Conservation (phyloP, 441 rosid genomes). For the Gossypium gossypioides region DNA sequence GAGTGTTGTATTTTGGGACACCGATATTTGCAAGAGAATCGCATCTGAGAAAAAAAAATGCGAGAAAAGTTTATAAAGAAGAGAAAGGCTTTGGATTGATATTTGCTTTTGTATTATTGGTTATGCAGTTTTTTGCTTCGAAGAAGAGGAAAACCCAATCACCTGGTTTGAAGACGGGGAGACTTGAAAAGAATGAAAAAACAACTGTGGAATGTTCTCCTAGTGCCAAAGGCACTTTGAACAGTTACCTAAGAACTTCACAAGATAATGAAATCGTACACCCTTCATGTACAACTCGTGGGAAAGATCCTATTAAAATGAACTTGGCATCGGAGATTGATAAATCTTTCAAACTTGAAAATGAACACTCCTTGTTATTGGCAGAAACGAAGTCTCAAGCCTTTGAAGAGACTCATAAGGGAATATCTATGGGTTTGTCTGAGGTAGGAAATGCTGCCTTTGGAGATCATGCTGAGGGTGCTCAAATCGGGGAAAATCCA, state of each 20-base stretch:
- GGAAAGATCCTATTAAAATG: slow-evolving; percentile 36
- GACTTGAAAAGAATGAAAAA: slow-evolving; percentile 43
- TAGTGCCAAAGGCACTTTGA: slow-evolving; percentile 60
- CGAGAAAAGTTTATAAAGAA: background rate
- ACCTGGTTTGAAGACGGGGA: slow-evolving; percentile 49
- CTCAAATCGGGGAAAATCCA: slow-evolving; percentile 26
- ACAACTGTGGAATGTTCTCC: slow-evolving; percentile 45
- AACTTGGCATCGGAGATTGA: slow-evolving; percentile 39
- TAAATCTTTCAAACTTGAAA: slow-evolving; percentile 24
- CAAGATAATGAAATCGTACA: slow-evolving; percentile 22
- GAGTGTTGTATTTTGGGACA: background rate
- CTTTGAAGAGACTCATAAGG: slow-evolving; percentile 24
- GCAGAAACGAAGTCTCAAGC: slow-evolving; percentile 18
- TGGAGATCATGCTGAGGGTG: slow-evolving; percentile 21
- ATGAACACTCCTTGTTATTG: slow-evolving; percentile 16
- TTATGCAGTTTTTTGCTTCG: slow-evolving; percentile 60
- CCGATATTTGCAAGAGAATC: background rate
- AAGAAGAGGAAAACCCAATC: slow-evolving; percentile 66
- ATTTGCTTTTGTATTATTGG: slow-evolving; percentile 9
- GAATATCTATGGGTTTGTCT: slow-evolving; percentile 24
- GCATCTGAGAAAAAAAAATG: background rate
- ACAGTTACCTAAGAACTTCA: slow-evolving; percentile 47
- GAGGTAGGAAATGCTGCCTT: slow-evolving; percentile 26
- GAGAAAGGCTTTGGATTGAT: slow-evolving; percentile 4
- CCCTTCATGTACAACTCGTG: slow-evolving; percentile 13